Evolutionary conservation across 306 rosid genomes (phyloP), one percentile per base, ranked within the genome.

Genomic region (Phaseolus lunatus): DNA sequence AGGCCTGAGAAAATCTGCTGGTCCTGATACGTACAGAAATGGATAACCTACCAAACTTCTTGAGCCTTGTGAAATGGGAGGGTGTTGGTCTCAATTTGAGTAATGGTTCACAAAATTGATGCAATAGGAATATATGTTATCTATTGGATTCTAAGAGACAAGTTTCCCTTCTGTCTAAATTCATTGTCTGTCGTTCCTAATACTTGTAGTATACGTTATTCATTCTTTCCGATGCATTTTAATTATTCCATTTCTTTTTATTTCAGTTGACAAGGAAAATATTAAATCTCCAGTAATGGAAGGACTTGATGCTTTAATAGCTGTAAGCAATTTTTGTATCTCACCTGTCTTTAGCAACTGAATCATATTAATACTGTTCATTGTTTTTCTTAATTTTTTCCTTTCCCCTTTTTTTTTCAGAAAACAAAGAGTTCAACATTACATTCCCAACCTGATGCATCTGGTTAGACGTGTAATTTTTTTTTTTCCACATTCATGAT

Each of bases 241-340:
- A 20, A 15, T 69, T 68, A 13, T n/a, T 57, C 33, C 58, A 43
- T 61, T 82, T 79, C 74, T 65, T 61, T 77, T 52, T 6, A 70
- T 76, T 80, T 47, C 91, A 95, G 98, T 81, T 84, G 89, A 83
- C 44, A 23, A 72, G 37, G 96, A 90, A 78, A 78, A 90, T 63
- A 77, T 89, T 57, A 81, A 84, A 82, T 90, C 87, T 67, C 97
- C 98, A 33, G 78, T 57, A 23, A 57, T 89, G 70, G 96, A 95
- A 54, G 98, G 97, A 71, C 67, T 90, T 72, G 97, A 92, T 26
- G 81, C 70, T 73, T 81, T 90, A 68, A 64, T 84, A 57, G 76
- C 70, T 67, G 98, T 95, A 86, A 89, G 97, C 69, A 56, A 31
- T 2, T 43, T 70, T 75, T n/a, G 20, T 70, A 26, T 45, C 67